Conservation (phyloP, 1,139 yeast genomes). For the Kurtzmaniella natalensis region DNA sequence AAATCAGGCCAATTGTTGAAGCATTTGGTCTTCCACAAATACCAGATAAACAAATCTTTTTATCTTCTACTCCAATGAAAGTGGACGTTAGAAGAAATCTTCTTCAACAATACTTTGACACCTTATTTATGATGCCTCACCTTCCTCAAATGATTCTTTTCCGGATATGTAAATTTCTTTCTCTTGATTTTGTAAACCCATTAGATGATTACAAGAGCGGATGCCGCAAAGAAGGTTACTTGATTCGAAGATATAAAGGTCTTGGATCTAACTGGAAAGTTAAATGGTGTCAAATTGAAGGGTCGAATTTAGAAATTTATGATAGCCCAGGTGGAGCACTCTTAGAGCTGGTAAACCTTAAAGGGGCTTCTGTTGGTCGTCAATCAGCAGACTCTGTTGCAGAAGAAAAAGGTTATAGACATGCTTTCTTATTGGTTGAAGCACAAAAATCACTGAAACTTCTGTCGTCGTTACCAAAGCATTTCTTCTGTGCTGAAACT, state of each 20-base stretch:
- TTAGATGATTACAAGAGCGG: conserved; percentile 55
- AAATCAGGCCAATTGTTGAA: conserved; percentile 51
- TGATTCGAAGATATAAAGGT: conserved; percentile 56
- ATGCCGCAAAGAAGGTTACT: conserved; percentile 62
- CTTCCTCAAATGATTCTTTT: conserved; percentile 54
- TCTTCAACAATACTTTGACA: conserved; percentile 57
- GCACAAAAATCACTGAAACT: conserved; percentile 50
- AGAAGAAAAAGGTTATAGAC: conserved; percentile 69
- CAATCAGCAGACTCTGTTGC: conserved; percentile 58
- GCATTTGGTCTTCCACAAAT: conserved; percentile 62
- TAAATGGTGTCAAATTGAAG: conserved; percentile 70
- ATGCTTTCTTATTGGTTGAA: conserved; percentile 73
- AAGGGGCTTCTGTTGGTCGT: conserved; percentile 60
- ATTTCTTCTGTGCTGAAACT: conserved; percentile 78
- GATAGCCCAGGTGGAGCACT: conserved; percentile 58
- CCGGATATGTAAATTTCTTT: conserved; percentile 60
- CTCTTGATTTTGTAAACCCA: conserved; percentile 65
- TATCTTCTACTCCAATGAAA: conserved; percentile 57
- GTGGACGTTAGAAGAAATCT: conserved; percentile 57
- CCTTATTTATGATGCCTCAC: conserved; percentile 56
- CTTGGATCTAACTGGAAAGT: conserved; percentile 66
- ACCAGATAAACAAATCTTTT: conserved; percentile 52
- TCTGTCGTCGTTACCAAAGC: conserved; percentile 52
- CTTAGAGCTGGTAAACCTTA: conserved; percentile 55
- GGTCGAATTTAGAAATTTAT: conserved; percentile 55